Evolutionary conservation across 129 eudicot genomes (phyloP).

Genomic region (Smallanthus sonchifolius): DNA sequence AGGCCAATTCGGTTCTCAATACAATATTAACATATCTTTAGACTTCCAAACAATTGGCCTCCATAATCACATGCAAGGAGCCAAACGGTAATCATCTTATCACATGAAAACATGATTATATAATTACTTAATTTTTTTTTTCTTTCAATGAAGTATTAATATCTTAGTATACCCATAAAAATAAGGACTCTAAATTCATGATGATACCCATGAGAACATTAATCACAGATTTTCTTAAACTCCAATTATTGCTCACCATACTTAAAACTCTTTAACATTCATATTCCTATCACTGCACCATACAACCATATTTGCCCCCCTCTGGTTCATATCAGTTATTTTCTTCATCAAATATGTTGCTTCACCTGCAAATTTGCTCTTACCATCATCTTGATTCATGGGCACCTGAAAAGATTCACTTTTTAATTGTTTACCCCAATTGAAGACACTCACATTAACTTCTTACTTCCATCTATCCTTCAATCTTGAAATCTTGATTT

Average conservation of each 20-base stretch:
- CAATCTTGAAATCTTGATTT: slow-evolving; percentile 12
- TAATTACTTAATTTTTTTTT: not conserved
- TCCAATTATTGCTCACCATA: slow-evolving; percentile 29
- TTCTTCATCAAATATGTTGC: slow-evolving; percentile 19
- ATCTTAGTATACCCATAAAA: slow-evolving; percentile 27
- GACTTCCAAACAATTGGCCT: slow-evolving; percentile 11
- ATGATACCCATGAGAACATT: slow-evolving; percentile 22
- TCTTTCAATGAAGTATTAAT: not conserved
- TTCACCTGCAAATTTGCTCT: slow-evolving; percentile 29
- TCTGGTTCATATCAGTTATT: not conserved
- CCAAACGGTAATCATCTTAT: slow-evolving; percentile 29
- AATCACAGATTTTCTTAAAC: slow-evolving; percentile 34
- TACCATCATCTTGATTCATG: slow-evolving; percentile 13
- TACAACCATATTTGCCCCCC: not conserved
- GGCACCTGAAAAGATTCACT: slow-evolving; percentile 9
- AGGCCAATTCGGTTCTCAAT: no score
- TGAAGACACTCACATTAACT: slow-evolving; percentile 3
- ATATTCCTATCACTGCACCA: not conserved
- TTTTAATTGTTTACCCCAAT: slow-evolving; percentile 6
- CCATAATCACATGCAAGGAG: slow-evolving; percentile 28
- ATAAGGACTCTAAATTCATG: slow-evolving; percentile 8
- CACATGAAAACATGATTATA: slow-evolving; percentile 32
- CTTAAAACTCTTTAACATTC: slow-evolving; percentile 15
- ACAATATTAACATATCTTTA: no score
- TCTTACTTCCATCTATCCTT: not conserved